Evolutionary conservation across 176 grass and related monocot genomes (phyloP).

Genomic region (sorghum (Sorghum bicolor)): DNA sequence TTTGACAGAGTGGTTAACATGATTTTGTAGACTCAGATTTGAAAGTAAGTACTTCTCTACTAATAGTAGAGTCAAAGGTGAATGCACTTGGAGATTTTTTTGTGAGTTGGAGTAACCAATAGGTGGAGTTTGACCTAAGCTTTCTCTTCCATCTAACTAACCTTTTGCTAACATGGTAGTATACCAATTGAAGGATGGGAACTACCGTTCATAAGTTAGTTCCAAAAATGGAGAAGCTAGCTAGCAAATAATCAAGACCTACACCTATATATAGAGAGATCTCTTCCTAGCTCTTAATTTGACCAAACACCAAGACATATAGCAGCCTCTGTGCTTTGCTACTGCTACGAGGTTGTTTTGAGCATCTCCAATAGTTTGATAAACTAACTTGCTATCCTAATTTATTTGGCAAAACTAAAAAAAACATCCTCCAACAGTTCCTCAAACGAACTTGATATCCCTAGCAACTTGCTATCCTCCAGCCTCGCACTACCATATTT

Average conservation of each 20-base stretch:
- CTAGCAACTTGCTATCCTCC: too few species aligned
- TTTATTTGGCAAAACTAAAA: too few species aligned
- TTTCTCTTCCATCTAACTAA: not conserved
- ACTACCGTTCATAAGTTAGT: not conserved
- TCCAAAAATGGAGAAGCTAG: not conserved
- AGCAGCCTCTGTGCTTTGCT: not conserved
- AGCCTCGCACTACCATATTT: too few species aligned
- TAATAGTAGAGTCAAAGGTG: not conserved
- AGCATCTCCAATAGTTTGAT: too few species aligned
- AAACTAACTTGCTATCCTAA: too few species aligned
- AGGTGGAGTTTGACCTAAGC: not conserved
- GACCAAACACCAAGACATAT: too few species aligned
- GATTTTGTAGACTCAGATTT: not conserved
- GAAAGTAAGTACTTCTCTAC: not conserved
- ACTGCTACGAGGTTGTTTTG: slow-evolving; percentile 25
- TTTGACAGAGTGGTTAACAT: not conserved
- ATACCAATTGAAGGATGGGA: not conserved
- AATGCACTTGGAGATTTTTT: not conserved
- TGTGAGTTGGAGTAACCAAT: not conserved
- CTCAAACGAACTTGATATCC: too few species aligned
- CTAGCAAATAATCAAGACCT: not conserved
- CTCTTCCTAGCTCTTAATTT: too few species aligned
- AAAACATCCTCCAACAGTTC: too few species aligned
- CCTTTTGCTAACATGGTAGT: not conserved
- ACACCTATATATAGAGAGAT: too few species aligned